Evolutionary conservation across 306 rosid species (phyloP).

Genomic region (Datisca glomerata): DNA sequence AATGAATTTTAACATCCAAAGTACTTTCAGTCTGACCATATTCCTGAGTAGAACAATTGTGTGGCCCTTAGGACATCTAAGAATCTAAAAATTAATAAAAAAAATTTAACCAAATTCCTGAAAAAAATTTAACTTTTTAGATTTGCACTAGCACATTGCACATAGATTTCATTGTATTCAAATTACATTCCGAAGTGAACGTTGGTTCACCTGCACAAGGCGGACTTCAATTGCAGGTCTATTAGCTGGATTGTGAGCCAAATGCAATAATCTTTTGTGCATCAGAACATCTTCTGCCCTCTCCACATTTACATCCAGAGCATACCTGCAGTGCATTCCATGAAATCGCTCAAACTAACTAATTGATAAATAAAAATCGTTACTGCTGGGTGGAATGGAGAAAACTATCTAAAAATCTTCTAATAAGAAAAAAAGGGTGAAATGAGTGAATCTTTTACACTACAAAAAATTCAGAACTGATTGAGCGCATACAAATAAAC

Average conservation of each 20-base stretch:
- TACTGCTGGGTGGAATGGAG: background rate
- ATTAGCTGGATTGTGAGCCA: slow-evolving; percentile 78
- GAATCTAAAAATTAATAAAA: background rate
- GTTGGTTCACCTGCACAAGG: slow-evolving; percentile 62
- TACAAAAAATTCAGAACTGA: no score
- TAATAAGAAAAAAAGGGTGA: background rate
- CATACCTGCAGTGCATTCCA: slow-evolving; percentile 51
- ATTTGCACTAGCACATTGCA: no score
- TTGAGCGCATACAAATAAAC: no score
- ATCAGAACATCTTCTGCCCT: slow-evolving; percentile 94
- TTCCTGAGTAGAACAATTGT: background rate
- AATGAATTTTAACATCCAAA: no score
- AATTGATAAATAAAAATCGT: background rate
- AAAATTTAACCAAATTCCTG: background rate
- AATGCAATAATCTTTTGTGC: slow-evolving; percentile 78
- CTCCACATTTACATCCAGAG: slow-evolving; percentile 90
- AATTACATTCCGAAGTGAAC: no score
- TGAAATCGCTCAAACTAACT: slow-evolving; percentile 13
- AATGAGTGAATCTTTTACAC: no score
- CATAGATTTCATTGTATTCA: no score
- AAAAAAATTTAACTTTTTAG: no score
- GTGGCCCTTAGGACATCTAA: background rate
- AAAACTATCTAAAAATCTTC: background rate
- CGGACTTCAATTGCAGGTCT: slow-evolving; percentile 94
- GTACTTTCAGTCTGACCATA: background rate